phyloP scores from a whole-genome alignment of 495 filamentous ascomycete species.

The Podospora pseudopauciseta region DNA sequence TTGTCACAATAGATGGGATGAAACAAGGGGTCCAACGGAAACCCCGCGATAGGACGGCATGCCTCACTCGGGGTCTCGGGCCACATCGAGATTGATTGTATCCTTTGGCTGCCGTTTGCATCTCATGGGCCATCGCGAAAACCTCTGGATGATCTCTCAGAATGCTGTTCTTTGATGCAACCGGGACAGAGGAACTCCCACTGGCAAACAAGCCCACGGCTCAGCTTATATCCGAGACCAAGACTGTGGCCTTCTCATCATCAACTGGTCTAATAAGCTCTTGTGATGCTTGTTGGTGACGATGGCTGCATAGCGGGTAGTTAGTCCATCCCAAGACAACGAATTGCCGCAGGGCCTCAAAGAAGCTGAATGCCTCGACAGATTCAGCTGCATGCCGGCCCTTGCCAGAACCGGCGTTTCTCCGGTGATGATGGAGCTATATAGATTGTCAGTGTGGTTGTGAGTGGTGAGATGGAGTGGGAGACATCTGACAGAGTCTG shows the following conservation, averaged over 20 bases:
- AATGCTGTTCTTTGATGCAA: neutral
- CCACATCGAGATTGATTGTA: neutral
- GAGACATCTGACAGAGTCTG: neutral
- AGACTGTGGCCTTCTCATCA: neutral
- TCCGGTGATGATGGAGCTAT: neutral
- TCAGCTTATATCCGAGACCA: neutral
- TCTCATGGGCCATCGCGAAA: neutral
- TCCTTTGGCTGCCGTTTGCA: neutral
- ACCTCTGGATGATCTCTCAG: neutral
- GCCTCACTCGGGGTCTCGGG: neutral
- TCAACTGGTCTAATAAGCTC: neutral
- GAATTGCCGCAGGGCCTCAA: neutral
- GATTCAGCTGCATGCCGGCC: neutral
- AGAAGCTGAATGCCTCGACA: neutral
- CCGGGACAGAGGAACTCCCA: neutral
- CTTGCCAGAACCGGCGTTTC: neutral
- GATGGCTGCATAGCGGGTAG: neutral
- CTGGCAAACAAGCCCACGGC: neutral
- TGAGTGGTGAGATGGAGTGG: neutral
- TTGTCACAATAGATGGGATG: neutral
- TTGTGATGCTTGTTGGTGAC: neutral
- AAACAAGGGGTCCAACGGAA: neutral
- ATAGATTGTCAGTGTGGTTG: neutral
- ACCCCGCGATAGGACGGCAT: neutral
- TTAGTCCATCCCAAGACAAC: neutral